These are phyloP conservation scores for Russula sp. DNA, from an alignment of 768 basidiomycete species.

Conservation along the genomic window DNA sequence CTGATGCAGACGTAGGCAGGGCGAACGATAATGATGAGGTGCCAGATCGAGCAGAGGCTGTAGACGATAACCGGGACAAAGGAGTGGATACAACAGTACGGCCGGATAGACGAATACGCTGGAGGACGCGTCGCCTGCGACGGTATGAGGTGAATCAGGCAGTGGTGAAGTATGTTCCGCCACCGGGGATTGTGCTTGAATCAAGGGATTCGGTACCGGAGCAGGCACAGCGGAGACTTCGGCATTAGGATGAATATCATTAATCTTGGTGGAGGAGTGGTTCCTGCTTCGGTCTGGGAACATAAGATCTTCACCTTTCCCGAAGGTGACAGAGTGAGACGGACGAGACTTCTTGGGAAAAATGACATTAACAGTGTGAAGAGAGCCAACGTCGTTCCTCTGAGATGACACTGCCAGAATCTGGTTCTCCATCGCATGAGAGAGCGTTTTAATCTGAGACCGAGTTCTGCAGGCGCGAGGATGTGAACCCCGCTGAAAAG, in stretches of 20 bases:
- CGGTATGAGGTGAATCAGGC: conserved; percentile 25
- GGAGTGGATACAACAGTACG: background rate
- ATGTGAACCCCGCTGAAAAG: conserved; percentile 8
- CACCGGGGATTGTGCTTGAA: conserved; percentile 2
- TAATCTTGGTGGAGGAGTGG: conserved; percentile 19
- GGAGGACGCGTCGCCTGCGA: conserved; percentile 17
- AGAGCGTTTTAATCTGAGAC: conserved; percentile 4
- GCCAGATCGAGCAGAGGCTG: conserved; percentile 12
- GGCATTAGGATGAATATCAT: conserved; percentile 30
- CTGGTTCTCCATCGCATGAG: conserved; percentile 5
- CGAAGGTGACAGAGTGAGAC: conserved; percentile 1
- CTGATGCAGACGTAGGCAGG: conserved; percentile 14
- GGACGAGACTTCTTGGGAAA: conserved; percentile 19
- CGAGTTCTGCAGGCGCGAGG: conserved; percentile 9
- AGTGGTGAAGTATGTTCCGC: conserved; percentile 34
- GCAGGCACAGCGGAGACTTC: conserved; percentile 47
- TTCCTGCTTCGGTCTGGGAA: conserved; percentile 10
- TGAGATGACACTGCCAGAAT: conserved; percentile 5
- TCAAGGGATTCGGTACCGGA: conserved; percentile 47
- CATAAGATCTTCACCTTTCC: conserved; percentile 1
- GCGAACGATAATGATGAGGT: background rate
- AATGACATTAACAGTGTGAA: conserved; percentile 25
- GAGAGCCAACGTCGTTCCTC: conserved; percentile 10
- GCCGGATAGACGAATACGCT: conserved; percentile 3
- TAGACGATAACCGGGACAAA: background rate